Evolutionary conservation across 2,329 filamentous ascomycete genomes (phyloP), one percentile per base, ranked within the genome.

Genomic region (Bipolaris zeicola): DNA sequence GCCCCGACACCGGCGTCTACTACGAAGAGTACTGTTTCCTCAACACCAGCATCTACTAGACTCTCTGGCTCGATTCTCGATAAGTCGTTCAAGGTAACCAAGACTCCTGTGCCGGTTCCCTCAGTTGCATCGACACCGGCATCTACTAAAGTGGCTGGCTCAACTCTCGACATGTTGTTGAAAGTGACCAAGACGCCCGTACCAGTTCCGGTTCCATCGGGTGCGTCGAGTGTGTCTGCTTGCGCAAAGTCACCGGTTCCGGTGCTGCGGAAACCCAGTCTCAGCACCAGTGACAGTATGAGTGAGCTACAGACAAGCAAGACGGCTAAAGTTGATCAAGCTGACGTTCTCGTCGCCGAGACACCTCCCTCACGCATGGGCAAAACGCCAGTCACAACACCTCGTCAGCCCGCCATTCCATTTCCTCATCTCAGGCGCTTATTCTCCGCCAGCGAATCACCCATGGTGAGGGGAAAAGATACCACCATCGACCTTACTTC

Each of bases 361-460:
- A 67, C 66, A 16, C 61, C 63, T 22, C 54, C 59, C 2, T 62
- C 58, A 2, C 49, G 58, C n/a, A 52, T 58, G n/a, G 13, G 45
- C 7, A 49, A 34, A 16, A 54, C 48, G 3, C 42, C 33, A 31
- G 28, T 44, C 11, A 51, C n/a, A 5, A 34, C 36, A 11, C 43
- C 49, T 8, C 48, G 43, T 7, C 55, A 59, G 36, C 47, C 57
- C 11, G 53, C 57, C 8, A 60, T 66, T 11, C 61, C 64, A 1
- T 66, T 62, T 47, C 64, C 50, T 18, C 39, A 31, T 60, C 4
- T 26, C 57, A 3, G n/a, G 44, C 6, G 31, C 45, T 7, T 31
- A 31, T 13, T 31, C 10, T 5, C 28, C 10, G 10, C 8, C 1
- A 22, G 28, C 39, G 4, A 28, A 8, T 18, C 45, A 44, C 22